Evolutionary conservation across 163 green algal genomes (phyloP).

Genomic region (Scenedesmus sp.): DNA sequence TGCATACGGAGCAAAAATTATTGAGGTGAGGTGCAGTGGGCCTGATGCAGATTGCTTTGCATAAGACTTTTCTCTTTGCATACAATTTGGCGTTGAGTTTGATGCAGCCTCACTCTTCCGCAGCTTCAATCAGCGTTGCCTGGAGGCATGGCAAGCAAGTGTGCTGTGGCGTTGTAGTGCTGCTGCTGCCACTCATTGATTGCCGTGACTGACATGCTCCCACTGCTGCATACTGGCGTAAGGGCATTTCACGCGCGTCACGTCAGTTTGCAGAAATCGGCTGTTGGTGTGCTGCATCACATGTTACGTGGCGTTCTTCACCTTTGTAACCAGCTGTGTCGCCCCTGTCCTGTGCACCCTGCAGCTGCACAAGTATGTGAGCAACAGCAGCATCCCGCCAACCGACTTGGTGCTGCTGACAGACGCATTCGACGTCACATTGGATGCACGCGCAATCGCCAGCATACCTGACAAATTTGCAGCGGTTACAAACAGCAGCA

Average conservation of each 20-base stretch:
- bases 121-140: not conserved
- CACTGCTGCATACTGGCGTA: too few relatives aligned
- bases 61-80: too few relatives aligned
- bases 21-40: not conserved
- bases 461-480: not conserved
- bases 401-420: conserved; percentile 17
- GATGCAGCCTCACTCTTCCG: not conserved
- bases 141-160: too few relatives aligned
- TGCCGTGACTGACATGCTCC: too few relatives aligned
- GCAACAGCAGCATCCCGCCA: not conserved
- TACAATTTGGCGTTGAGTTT: not conserved
- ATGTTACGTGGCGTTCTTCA: too few relatives aligned
- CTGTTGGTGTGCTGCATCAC: too few relatives aligned
- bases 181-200: too few relatives aligned
- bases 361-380: conserved; percentile 15
- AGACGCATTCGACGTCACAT: conserved; percentile 15
- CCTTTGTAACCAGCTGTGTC: not conserved
- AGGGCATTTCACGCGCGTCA: too few relatives aligned
- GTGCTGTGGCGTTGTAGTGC: too few relatives aligned
- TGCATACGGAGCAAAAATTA: conserved; percentile 10
- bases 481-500: not conserved
- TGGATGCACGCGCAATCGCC: not conserved
- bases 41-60: not conserved
- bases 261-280: too few relatives aligned
- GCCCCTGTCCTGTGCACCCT: not conserved